phyloP scores from a whole-genome alignment of 345 rosid species.

The Lagerstroemia speciosa region DNA sequence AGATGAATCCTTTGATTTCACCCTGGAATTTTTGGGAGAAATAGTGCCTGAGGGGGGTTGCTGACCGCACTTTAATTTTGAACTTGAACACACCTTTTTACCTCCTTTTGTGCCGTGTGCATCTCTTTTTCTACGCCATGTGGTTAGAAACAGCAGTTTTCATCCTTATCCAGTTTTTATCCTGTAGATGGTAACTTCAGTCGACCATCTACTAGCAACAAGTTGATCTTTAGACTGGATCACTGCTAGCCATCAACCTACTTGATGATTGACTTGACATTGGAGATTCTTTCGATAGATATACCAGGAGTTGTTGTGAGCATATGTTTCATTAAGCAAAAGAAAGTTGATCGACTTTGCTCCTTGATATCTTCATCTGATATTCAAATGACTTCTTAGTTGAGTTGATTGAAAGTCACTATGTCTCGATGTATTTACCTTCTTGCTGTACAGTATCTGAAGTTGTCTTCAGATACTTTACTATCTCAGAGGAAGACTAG shows the following conservation, averaged over 20 bases:
- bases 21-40: slow-evolving; percentile 53
- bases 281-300: not conserved
- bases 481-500: too few species aligned
- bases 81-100: not conserved
- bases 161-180: not conserved
- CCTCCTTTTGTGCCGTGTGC: not conserved
- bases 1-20: slow-evolving; percentile 58
- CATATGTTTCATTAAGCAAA: not conserved
- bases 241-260: not conserved
- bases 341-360: too few species aligned
- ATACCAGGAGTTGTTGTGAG: not conserved
- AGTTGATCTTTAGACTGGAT: not conserved
- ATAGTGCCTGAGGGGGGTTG: slow-evolving; percentile 50
- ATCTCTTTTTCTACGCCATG: not conserved
- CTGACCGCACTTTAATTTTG: not conserved
- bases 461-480: not conserved
- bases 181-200: not conserved
- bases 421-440: not conserved
- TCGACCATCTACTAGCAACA: not conserved
- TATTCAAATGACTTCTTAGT: not conserved
- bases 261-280: not conserved
- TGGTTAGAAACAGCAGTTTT: not conserved
- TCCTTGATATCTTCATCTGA: not conserved
- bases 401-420: not conserved
- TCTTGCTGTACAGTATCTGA: not conserved